phyloP scores from a whole-genome alignment of 73 alveolate genomes.

The Paramecium octaurelia region DNA sequence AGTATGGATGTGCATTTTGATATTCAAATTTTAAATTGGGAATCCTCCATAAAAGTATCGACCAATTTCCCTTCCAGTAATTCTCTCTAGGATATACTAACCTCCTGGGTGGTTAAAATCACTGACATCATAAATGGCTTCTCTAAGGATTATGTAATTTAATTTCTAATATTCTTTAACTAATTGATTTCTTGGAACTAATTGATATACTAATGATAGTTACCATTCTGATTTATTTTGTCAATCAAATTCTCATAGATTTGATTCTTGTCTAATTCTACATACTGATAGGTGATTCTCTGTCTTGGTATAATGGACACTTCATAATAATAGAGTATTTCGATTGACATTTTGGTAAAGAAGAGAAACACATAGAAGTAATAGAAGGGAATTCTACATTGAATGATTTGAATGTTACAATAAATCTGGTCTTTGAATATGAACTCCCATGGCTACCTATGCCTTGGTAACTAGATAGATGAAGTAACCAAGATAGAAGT shows the following conservation, averaged over 20 bases:
- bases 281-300: background rate
- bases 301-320: background rate
- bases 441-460: slow-evolving; percentile 6
- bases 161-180: background rate
- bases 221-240: background rate
- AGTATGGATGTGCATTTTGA: slow-evolving; percentile 14
- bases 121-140: slow-evolving; percentile 36
- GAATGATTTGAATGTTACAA: background rate
- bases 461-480: background rate
- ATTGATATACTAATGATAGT: background rate
- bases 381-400: background rate
- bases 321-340: background rate
- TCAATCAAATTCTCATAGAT: background rate
- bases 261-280: slow-evolving; percentile 19
- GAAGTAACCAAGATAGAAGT: background rate
- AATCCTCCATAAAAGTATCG: slow-evolving; percentile 30
- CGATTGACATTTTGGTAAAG: background rate
- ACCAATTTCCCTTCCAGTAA: slow-evolving; percentile 44
- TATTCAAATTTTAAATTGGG: background rate
- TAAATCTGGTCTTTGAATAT: slow-evolving; percentile 1
- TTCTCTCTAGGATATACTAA: background rate
- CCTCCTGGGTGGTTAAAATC: slow-evolving; percentile 51
- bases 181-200: slow-evolving; percentile 30
- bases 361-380: background rate
- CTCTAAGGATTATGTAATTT: slow-evolving; percentile 19